phyloP scores from a whole-genome alignment of 148 eudicot genomes.

The Rhododendron ferrugineum region DNA sequence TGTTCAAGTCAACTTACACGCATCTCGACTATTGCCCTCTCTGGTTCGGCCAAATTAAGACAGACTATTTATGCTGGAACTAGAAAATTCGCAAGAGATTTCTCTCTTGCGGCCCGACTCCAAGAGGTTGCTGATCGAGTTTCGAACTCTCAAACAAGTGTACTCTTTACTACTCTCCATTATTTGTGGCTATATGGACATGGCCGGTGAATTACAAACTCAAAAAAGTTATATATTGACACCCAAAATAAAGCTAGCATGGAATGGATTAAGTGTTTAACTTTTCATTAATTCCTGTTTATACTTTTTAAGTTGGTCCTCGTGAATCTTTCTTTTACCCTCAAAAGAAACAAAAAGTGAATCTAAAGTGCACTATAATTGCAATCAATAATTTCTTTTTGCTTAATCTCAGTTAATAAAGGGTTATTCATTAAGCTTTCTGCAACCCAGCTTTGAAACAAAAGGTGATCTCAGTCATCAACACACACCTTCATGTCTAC shows the following conservation, averaged over 20 bases:
- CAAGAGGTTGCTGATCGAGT: background rate
- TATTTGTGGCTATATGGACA: background rate
- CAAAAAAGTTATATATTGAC: background rate
- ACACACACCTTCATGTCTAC: background rate
- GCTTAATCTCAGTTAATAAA: background rate
- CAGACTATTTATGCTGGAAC: too few relatives aligned
- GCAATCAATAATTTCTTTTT: background rate
- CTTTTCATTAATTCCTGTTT: background rate
- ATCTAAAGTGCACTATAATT: constrained; percentile 1
- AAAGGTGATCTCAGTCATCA: background rate
- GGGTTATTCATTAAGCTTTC: background rate
- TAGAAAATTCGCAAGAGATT: too few relatives aligned
- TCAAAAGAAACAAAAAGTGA: constrained; percentile 15
- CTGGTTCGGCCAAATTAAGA: too few relatives aligned
- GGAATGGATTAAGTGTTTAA: background rate
- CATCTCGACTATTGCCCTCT: too few relatives aligned
- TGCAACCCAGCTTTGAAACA: constrained; percentile 2
- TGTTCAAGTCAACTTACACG: too few relatives aligned
- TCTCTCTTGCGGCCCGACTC: too few relatives aligned
- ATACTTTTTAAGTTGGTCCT: constrained; percentile 12
- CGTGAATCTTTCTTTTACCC: constrained; percentile 1
- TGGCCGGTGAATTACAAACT: background rate
- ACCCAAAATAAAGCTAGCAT: constrained; percentile 4
- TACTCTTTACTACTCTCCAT: background rate
- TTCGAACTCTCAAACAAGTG: background rate